Conservation (phyloP, 108 stramenopile genomes). For the Stephanodiscus minutulus region DNA sequence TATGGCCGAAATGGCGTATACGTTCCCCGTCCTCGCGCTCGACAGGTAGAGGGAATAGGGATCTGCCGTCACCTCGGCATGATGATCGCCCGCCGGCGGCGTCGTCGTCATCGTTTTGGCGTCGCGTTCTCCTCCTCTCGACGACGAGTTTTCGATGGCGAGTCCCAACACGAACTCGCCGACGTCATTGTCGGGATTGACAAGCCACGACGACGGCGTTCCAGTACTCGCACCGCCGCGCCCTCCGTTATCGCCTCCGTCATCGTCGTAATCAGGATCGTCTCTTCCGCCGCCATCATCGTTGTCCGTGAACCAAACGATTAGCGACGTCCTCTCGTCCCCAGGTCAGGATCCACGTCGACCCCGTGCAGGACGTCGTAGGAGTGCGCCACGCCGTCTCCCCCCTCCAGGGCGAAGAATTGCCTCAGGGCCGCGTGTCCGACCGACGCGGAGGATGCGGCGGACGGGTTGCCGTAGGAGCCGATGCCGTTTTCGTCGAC, state of each 20-base stretch:
- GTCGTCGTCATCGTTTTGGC: background rate
- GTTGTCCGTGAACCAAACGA: slow-evolving; percentile 66
- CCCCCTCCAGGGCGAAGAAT: slow-evolving; percentile 60
- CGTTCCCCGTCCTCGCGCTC: slow-evolving; percentile 60
- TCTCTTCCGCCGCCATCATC: background rate
- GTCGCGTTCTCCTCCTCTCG: background rate
- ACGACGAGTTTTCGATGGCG: slow-evolving; percentile 42
- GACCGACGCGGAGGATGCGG: background rate
- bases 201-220: slow-evolving; percentile 51
- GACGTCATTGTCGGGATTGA: slow-evolving; percentile 49
- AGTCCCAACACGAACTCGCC: slow-evolving; percentile 72
- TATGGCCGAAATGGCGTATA: slow-evolving; percentile 63
- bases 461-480: background rate
- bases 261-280: slow-evolving; percentile 2
- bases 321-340: slow-evolving; percentile 64
- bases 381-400: slow-evolving; percentile 73
- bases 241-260: background rate
- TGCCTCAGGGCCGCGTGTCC: slow-evolving; percentile 61
- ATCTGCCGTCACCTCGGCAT: background rate
- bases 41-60: slow-evolving; percentile 50
- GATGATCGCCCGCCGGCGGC: background rate
- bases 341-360: slow-evolving; percentile 59
- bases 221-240: background rate
- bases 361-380: slow-evolving; percentile 81
- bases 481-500: background rate